Conservation (phyloP, 176 grass and related monocot genomes). For the Aechmea fasciata region DNA sequence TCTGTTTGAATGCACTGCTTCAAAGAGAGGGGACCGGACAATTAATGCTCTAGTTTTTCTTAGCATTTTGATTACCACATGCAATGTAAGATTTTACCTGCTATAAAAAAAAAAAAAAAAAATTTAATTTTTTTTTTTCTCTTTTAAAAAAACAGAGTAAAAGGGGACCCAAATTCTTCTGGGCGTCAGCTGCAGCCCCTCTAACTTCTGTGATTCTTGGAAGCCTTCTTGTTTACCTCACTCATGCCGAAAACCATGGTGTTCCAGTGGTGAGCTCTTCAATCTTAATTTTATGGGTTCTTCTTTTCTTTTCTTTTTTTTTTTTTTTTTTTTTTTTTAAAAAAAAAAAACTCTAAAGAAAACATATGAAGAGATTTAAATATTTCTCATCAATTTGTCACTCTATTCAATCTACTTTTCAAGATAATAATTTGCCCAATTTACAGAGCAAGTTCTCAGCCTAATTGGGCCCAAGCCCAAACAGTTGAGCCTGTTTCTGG, state of each 20-base stretch:
- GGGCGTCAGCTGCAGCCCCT: conserved; percentile 81
- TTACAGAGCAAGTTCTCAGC: no score
- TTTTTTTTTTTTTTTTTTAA: neutral
- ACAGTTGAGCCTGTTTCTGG: no score
- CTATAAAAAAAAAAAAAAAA: no score
- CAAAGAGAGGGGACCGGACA: no score
- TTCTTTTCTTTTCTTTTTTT: neutral
- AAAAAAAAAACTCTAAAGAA: conserved; percentile 1
- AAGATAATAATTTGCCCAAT: no score
- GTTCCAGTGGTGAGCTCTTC: conserved; percentile 65
- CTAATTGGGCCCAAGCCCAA: no score
- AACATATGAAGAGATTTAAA: neutral
- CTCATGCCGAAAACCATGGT: conserved; percentile 85
- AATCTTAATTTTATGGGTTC: neutral
- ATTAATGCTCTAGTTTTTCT: no score
- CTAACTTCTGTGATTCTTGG: conserved; percentile 65
- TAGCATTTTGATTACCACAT: no score
- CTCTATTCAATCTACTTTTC: no score
- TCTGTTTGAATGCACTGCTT: no score
- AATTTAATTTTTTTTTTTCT: no score
- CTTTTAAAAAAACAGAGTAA: conserved; percentile 55
- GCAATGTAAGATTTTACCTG: no score
- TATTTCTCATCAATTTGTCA: neutral
- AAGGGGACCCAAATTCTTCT: conserved; percentile 61
- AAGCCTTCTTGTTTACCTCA: conserved; percentile 74